Base-by-base conservation (phyloP, 2,329 filamentous ascomycete genomes). In the Pyrenochaeta sp. region DNA sequence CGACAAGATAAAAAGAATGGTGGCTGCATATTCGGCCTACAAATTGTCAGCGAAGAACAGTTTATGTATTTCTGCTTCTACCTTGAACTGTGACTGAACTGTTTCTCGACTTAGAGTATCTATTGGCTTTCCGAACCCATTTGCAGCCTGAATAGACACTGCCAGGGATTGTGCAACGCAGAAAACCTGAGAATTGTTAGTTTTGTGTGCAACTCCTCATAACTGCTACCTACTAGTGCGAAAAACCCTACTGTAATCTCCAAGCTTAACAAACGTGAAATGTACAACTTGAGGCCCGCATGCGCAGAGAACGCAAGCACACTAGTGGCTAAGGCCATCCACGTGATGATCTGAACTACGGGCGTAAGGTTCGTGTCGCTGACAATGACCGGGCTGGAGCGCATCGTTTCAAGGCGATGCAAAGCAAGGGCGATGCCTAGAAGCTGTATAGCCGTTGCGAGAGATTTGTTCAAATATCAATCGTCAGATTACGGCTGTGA, bases 1-100 rank as follows among this genome's bases (percentile, higher is more conserved):
- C 27, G 63, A 60, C 10, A 60, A 20, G 39, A 71, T 59, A 15
- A 70, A 58, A 10, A 70, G 51, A 2, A 69, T 56, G 7, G 48
- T 64, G 7, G 66, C 63, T 17, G 66, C 63, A 51, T 71, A 72
- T 29, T 66, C 63, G 35, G 57, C 58, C 69, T 72, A 11, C 14
- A 6, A 4, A 7, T 17, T 10, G 35, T 53, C 15, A 53, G 52
- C 17, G 44, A 27, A 27, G 9, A 27, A 27, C 4, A 27, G 4
- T 5, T 9, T 5, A 27, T 27, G 23, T 27, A 27, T 5, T 27
- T 27, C 23, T 27, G 23, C 23, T 27, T 27, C 23, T 49, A 56
- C 59, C 37, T 62, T 62, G 29, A 62, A 43, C 23, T 45, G 51
- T 14, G 56, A 54, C 42, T 60, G 56, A 18, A 64, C 15, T 20